Conservation (phyloP, 202 grass and related monocot species). For the Saccharum hybrid region DNA sequence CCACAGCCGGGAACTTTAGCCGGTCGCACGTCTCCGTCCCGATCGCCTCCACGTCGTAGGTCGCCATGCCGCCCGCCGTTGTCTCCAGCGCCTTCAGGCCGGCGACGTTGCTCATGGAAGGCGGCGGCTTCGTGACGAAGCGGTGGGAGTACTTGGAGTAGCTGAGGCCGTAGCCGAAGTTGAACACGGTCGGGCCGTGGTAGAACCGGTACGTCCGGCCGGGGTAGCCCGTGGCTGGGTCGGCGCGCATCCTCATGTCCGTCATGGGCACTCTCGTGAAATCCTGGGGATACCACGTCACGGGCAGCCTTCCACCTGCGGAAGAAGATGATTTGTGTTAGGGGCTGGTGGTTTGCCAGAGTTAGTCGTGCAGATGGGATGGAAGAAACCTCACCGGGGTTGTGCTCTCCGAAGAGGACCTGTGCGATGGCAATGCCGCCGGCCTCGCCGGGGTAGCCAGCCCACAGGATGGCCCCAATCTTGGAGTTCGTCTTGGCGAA, state of each 20-base stretch:
- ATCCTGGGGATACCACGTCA: conserved; percentile 94
- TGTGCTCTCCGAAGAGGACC: conserved; percentile 91
- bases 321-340: conserved; percentile 8
- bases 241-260: conserved; percentile 95
- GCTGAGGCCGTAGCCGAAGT: conserved; percentile 89
- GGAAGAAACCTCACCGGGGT: conserved; percentile 63
- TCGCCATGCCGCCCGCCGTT: conserved; percentile 3
- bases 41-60: conserved; percentile 63
- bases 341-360: too few species aligned
- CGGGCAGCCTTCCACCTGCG: conserved; percentile 79
- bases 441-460: conserved; percentile 87
- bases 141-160: conserved; percentile 85
- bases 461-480: conserved; percentile 85
- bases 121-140: conserved; percentile 54
- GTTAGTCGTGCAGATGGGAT: not conserved
- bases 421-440: conserved; percentile 81
- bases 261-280: conserved; percentile 81
- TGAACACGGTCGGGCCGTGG: conserved; percentile 73
- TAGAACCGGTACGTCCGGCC: conserved; percentile 92
- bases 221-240: conserved; percentile 68
- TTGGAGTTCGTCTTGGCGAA: conserved; percentile 81
- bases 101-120: conserved; percentile 46
- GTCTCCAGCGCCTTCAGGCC: conserved; percentile 43
- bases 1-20: conserved; percentile 64
- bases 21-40: conserved; percentile 58